Conservation (phyloP, 768 basidiomycete species). For the Clathrus columnatus region DNA sequence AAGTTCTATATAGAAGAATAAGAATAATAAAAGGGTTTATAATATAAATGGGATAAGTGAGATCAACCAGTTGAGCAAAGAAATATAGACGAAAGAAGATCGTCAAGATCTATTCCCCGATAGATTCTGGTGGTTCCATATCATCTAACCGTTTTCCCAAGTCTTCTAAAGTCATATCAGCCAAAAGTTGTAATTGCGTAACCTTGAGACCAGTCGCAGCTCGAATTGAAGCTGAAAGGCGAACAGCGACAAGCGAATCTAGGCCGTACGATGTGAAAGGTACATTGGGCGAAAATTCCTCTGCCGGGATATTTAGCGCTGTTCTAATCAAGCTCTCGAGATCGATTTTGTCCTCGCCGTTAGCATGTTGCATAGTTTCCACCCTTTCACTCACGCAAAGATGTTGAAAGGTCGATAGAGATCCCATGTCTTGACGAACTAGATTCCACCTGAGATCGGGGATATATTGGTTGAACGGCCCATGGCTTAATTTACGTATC, state of each 20-base stretch:
- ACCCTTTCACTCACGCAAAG: not conserved
- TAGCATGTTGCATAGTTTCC: not conserved
- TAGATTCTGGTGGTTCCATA: not conserved
- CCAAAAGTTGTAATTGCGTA: constrained; percentile 9
- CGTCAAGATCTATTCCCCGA: not conserved
- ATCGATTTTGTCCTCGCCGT: not conserved
- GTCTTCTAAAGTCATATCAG: constrained; percentile 6
- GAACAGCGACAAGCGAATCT: constrained; percentile 1
- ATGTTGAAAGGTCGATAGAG: not conserved
- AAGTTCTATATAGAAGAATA: not conserved
- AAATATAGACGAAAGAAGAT: not conserved
- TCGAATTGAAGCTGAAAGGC: not conserved
- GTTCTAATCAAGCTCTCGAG: not conserved
- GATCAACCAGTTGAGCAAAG: not conserved
- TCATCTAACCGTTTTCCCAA: not conserved
- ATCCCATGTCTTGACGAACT: not conserved
- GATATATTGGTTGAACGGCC: not conserved
- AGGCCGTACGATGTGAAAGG: constrained; percentile 10
- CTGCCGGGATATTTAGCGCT: not conserved
- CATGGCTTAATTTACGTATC: not conserved
- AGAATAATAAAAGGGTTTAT: not conserved
- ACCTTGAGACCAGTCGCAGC: not conserved
- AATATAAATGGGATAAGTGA: not conserved
- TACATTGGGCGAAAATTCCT: constrained; percentile 5
- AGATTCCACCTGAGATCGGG: not conserved